Evolutionary conservation across 495 filamentous ascomycete genomes (phyloP), one percentile per base, ranked within the genome.

Genomic region (Trichoderma virens): DNA sequence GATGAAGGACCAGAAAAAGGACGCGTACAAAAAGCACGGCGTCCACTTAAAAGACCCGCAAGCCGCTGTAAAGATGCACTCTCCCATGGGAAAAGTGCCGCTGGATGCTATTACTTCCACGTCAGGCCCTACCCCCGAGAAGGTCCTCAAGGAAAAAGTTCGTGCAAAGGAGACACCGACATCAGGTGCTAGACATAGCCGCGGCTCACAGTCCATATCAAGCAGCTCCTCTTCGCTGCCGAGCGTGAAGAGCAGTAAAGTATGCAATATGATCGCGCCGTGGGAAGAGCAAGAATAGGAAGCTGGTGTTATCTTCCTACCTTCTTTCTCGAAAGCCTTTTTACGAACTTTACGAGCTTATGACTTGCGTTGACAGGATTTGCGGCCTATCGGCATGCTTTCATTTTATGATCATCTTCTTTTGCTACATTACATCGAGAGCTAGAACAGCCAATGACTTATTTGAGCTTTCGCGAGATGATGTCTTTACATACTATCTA

Each of bases 1-100:
- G 0, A 65, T 76, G 20, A 74, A 70, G 63, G 69, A 75, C 20
- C 76, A 78, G 63, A 75, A 73, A 62, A 75, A 73, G 56, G 70
- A 75, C 9, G 66, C 68, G 5, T 78, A 72, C 63, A 61, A 67
- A 30, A 76, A 73, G 31, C 74, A 74, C 0, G 72, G 73, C 14
- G 61, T 78, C 30, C 63, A 70, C 11, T 65, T 66, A 25, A 65
- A 70, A 14, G 74, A 76, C 28, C 63, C 67, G 27, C 59, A 70
- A 28, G 69, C 71, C 23, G 71, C 67, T 32, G 67, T 63, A 16
- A 79, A 74, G 27, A 61, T 80, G 14, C 69, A 74, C 45, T 64
- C 73, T 27, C 73, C 77, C 1, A 68, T 74, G 47, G 75, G 74
- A 0, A 68, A 72, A 16, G 71, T 78, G 11, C 75, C 76, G 31